These are phyloP conservation scores for Vitis hybrid DNA, from an alignment of 177 flowering plant species.

Conservation along the genomic window DNA sequence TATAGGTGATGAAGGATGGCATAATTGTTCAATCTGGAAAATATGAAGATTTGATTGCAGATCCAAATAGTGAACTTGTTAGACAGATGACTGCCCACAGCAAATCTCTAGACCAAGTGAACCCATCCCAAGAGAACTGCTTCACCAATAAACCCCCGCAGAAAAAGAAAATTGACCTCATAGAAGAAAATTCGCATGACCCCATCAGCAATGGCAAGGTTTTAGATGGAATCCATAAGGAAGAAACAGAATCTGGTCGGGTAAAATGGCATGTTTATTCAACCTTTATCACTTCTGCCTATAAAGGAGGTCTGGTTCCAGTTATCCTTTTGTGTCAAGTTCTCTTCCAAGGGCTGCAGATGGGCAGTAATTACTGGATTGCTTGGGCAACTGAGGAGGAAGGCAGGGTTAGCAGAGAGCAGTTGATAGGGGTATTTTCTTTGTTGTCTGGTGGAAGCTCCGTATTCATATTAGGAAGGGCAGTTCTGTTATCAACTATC, in stretches of 20 bases:
- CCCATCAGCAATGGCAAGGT: slow-evolving; percentile 7
- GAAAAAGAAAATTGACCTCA: slow-evolving; percentile 32
- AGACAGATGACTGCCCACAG: slow-evolving; percentile 61
- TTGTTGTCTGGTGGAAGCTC: slow-evolving; percentile 77
- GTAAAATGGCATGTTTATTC: slow-evolving; percentile 79
- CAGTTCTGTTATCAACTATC: slow-evolving; percentile 63
- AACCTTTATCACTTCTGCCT: slow-evolving; percentile 62
- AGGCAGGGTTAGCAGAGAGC: slow-evolving; percentile 34
- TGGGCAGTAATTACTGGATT: slow-evolving; percentile 86
- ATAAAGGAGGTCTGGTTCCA: slow-evolving; percentile 82
- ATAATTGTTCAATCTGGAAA: slow-evolving; percentile 68
- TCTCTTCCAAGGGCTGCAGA: slow-evolving; percentile 72
- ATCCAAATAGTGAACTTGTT: slow-evolving; percentile 54
- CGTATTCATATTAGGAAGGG: slow-evolving; percentile 64
- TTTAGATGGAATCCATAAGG: slow-evolving; percentile 32
- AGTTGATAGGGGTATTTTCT: slow-evolving; percentile 53
- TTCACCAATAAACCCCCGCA: slow-evolving; percentile 13
- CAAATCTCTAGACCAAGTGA: slow-evolving; percentile 55
- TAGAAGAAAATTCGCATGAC: slow-evolving; percentile 35
- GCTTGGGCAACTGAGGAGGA: slow-evolving; percentile 76
- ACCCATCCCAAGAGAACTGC: slow-evolving; percentile 21
- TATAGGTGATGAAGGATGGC: slow-evolving; percentile 84
- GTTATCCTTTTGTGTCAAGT: slow-evolving; percentile 71
- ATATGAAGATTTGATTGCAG: slow-evolving; percentile 55
- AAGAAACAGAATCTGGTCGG: slow-evolving; percentile 66